Percentiles rank a stretch among this genome's conserved stretches.
Conservation (phyloP, 108 stramenopile genomes). For the Cyclotella sp. region DNA sequence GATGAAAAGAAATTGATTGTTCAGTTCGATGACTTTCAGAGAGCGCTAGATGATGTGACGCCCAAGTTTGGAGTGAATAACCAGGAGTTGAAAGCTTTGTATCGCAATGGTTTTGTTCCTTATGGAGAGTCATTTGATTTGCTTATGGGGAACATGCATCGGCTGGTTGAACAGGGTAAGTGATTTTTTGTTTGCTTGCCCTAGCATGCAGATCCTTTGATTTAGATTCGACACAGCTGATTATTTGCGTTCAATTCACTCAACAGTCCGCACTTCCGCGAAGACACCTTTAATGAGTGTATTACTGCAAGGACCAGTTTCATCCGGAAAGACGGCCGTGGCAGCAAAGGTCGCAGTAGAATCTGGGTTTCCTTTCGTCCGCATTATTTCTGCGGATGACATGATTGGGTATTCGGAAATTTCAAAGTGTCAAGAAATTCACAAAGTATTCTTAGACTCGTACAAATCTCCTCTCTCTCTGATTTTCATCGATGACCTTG, state of each 20-base stretch:
- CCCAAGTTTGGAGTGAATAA: constrained; percentile 96
- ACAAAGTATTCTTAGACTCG: constrained; percentile 96
- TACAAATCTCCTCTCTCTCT: constrained; percentile 97
- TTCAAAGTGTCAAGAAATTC: constrained; percentile 89
- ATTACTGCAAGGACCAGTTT: constrained; percentile 84
- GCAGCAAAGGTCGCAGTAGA: constrained; percentile 95
- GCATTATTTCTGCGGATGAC: constrained; percentile 96
- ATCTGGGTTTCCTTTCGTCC: constrained; percentile 94
- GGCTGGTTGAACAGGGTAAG: constrained; percentile 91
- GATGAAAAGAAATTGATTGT: constrained; percentile 88
- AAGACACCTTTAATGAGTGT: constrained; percentile 95
- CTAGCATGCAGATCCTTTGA: background rate
- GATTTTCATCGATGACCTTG: constrained; percentile 98
- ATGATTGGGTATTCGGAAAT: constrained; percentile 95
- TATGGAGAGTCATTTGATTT: constrained; percentile 91
- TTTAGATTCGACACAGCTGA: background rate
- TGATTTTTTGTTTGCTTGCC: constrained; percentile 13
- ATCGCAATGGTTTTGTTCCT: constrained; percentile 94
- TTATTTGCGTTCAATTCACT: constrained; percentile 1
- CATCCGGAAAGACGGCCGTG: constrained; percentile 97
- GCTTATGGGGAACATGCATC: constrained; percentile 80
- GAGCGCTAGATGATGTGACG: constrained; percentile 88
- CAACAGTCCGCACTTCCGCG: constrained; percentile 67
- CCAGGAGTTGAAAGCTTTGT: constrained; percentile 90
- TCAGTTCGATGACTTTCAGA: constrained; percentile 87